phyloP scores from a whole-genome alignment of 768 basidiomycete species.

The Coprinopsis strossmayeri region DNA sequence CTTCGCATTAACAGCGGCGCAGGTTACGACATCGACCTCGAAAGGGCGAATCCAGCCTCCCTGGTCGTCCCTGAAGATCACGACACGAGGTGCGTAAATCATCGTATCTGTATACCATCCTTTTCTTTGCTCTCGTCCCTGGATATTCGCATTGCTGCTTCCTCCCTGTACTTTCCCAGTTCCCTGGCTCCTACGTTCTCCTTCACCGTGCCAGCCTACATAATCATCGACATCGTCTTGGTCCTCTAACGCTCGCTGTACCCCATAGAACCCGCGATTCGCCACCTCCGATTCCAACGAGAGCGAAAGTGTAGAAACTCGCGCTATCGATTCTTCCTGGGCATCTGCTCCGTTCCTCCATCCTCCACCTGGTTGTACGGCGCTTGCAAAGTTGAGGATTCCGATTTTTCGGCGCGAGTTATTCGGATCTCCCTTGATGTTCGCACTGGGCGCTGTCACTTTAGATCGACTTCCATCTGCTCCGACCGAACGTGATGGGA shows the following conservation, averaged over 20 bases:
- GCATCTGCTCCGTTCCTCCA: constrained; percentile 69
- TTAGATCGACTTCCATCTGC: too few species aligned
- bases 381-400: constrained; percentile 69
- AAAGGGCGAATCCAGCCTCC: constrained; percentile 51
- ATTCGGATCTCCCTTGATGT: too few species aligned
- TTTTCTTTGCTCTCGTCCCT: not conserved
- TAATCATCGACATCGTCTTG: too few species aligned
- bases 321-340: constrained; percentile 74
- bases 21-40: constrained; percentile 58
- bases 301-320: constrained; percentile 65
- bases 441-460: too few species aligned
- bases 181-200: too few species aligned
- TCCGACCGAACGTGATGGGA: constrained; percentile 4
- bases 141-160: too few species aligned
- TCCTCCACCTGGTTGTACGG: constrained; percentile 69
- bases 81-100: constrained; percentile 60
- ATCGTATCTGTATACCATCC: constrained; percentile 67
- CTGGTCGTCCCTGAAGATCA: constrained; percentile 53
- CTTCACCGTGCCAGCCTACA: too few species aligned
- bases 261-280: constrained; percentile 52
- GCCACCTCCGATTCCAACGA: constrained; percentile 50
- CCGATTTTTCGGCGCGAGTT: too few species aligned
- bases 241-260: constrained; percentile 42
- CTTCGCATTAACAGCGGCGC: constrained; percentile 67
- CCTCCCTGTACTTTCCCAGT: constrained; percentile 22